Evolutionary conservation across 805 yeast species (phyloP), one percentile per base, ranked within the genome.

Genomic region (Candida succiphila): DNA sequence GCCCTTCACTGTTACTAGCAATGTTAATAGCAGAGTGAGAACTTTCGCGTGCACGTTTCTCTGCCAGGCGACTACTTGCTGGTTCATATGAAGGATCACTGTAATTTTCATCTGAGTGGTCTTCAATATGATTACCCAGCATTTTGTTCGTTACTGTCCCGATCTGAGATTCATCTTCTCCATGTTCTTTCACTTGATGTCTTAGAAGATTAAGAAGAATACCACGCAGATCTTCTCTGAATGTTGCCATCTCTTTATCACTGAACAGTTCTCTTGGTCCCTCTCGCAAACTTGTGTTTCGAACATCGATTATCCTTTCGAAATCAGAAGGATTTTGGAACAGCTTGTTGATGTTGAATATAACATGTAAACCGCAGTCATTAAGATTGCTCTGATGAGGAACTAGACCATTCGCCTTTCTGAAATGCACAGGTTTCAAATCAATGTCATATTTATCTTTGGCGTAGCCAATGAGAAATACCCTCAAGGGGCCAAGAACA

Each of bases 351-450:
- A 78, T 67, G 45, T 82, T 87, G 44, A 78, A 78, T 13, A 92
- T 78, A 2, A 89, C 83, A 57, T 84, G 96, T 16, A 92, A 74
- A 2, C 98, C 98, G 60, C 98, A 92, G 52, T 92, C 98, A 50
- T 87, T 84, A 58, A 78, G 76, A 52, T 92, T 92, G 21, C 77
- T 75, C 49, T 92, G 98, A 37, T 68, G 75, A 1, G 96, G 95
- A 1, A 86, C 92, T 5, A 61, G 49, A 17, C 51, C 42, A 8
- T 35, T 34, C 29, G 44, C 31, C 26, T 45, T 42, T 5, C 31
- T 53, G 17, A 88, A 70, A 28, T 61, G 65, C 5, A 58, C 52
- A 10, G 61, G 61, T 16, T 58, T 57, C 4, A 87, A 46, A 0
- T 58, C 63, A 8, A 78, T 40, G 1, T 56, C 58, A 42, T 73